Conservation (phyloP, 208 protist genomes). For the Acanthamoeba lenticulata region DNA sequence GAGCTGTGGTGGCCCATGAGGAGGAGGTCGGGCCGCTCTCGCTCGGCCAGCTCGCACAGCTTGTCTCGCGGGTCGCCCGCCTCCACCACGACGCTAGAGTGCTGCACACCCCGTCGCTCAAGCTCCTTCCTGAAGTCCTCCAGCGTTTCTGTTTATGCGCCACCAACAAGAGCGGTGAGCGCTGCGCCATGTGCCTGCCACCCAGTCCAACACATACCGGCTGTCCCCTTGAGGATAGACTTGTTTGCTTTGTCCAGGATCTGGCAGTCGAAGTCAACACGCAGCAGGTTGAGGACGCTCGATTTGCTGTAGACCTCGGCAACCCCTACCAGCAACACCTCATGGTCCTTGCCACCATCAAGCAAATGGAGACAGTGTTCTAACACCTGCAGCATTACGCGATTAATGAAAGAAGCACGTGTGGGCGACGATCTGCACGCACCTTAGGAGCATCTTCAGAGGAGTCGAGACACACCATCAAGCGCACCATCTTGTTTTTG, state of each 20-base stretch:
- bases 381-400: not conserved
- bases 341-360: not conserved
- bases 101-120: not conserved
- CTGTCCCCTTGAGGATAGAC: conserved; percentile 49
- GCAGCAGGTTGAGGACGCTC: conserved; percentile 53
- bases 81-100: not conserved
- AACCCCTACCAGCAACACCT: not conserved
- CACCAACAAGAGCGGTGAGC: not conserved
- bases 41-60: not conserved
- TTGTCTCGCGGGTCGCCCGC: conserved; percentile 20
- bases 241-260: conserved; percentile 58
- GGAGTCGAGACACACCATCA: conserved; percentile 46
- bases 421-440: not conserved
- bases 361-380: not conserved
- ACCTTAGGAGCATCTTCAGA: conserved; percentile 23
- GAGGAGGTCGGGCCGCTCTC: not conserved
- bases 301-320: conserved; percentile 59
- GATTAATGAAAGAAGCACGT: not conserved
- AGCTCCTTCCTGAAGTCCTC: conserved; percentile 19
- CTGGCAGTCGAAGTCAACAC: conserved; percentile 35
- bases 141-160: conserved; percentile 15
- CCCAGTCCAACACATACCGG: no score
- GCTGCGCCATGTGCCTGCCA: no score
- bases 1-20: not conserved
- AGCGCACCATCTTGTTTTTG: not conserved